Base-by-base conservation (phyloP, 441 rosid genomes). In the Aquilaria agallochum region DNA sequence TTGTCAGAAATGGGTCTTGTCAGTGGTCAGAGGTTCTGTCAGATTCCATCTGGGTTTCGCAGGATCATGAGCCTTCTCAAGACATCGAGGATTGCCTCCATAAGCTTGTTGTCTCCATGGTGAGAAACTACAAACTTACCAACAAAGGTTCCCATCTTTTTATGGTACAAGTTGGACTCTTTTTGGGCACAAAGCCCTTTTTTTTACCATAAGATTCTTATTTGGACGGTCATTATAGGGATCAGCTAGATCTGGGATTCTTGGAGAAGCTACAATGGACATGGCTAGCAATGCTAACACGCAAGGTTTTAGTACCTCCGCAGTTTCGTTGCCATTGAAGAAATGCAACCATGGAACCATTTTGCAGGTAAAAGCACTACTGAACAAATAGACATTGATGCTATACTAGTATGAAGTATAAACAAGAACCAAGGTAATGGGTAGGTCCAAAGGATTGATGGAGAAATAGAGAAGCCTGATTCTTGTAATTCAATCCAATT, bases 61-160 rank as follows among this genome's bases (percentile, higher is more conserved):
- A 61, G 3, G 72, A 79, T 49, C 27, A 20, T 36, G 80, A 68
- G 34, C 65, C 81, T 50, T 76, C 80, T 5, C 67, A 72, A 64
- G 78, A 70, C 53, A 71, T 69, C 64, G 76, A 72, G 47, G 84
- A 77, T 53, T 77, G 74, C 64, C 58, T 66, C 54, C 65, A 77
- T 77, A 87, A 83, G 76, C 68, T 84, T 59, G 73, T 81, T 50
- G 66, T 87, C 56, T 72, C 87, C 63, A 74, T 56, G 85, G 90
- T 84, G 77, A 47, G 46, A 12, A 36, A 8, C 8, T 9, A 10
- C 8, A 4, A 31, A 27, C 11, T 63, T 2, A 12, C 20, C 33
- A 53, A 11, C 31, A 45, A 36, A 7, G 4, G 32, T 20, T 20
- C 15, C 59, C 42, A 31, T 51, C 50, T 50, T 11, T 34, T 31